Evolutionary conservation across 2,329 filamentous ascomycete species (phyloP).

Genomic region (Scytalidium lignicola): DNA sequence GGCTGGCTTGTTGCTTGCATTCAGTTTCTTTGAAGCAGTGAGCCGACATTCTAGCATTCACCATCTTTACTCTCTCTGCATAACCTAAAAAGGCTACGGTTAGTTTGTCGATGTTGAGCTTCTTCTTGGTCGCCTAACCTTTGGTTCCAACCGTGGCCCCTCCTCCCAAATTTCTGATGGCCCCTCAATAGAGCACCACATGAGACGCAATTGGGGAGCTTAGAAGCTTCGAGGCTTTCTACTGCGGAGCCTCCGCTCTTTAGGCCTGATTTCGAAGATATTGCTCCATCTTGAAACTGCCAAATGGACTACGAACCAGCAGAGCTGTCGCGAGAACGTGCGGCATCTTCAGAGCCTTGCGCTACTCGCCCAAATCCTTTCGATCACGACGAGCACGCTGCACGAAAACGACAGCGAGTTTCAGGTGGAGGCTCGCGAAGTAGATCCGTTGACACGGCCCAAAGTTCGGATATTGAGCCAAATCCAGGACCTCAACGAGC

Average conservation of each 20-base stretch:
- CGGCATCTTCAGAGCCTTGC: slow-evolving; percentile 57
- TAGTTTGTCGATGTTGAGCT: slow-evolving; percentile 4
- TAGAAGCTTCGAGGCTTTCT: slow-evolving; percentile 18
- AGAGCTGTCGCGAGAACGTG: slow-evolving; percentile 46
- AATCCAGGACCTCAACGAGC: slow-evolving; percentile 10
- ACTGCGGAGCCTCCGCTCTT: slow-evolving; percentile 14
- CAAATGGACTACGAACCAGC: slow-evolving; percentile 33
- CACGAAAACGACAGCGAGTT: slow-evolving; percentile 58
- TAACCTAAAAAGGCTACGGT: background rate
- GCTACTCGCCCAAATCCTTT: slow-evolving; percentile 61
- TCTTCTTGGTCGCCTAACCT: slow-evolving; percentile 9
- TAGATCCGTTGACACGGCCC: slow-evolving; percentile 40
- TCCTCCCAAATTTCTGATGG: background rate
- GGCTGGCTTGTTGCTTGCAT: background rate
- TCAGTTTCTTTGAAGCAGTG: background rate
- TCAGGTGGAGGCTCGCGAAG: slow-evolving; percentile 51
- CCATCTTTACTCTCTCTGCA: background rate
- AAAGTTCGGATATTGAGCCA: slow-evolving; percentile 12
- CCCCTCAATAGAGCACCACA: slow-evolving; percentile 3
- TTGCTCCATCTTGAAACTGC: slow-evolving; percentile 33
- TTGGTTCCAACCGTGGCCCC: slow-evolving; percentile 1
- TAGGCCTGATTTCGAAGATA: slow-evolving; percentile 34
- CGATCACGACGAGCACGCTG: slow-evolving; percentile 41
- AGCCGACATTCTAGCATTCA: background rate
- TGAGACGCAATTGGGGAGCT: slow-evolving; percentile 12